These are phyloP conservation scores for Salvia miltiorrhiza DNA, from an alignment of 257 asterid genomes.

Conservation along the genomic window DNA sequence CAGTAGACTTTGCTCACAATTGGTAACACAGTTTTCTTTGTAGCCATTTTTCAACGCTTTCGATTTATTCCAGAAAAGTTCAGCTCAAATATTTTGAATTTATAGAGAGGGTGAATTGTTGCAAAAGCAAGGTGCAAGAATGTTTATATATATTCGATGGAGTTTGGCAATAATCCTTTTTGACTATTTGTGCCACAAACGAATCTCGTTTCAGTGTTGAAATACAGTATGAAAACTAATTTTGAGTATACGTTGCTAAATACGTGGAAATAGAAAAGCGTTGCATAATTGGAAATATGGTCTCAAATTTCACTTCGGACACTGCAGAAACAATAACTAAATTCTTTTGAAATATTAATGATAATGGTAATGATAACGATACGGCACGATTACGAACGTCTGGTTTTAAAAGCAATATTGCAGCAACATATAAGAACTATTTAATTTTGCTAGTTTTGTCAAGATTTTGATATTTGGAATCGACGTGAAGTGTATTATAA, in stretches of 20 bases:
- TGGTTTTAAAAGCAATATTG: neutral
- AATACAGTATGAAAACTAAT: neutral
- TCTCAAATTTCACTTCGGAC: neutral
- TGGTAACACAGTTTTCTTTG: conserved; percentile 31
- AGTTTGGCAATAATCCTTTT: conserved; percentile 22
- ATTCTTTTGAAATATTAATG: neutral
- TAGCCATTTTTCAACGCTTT: conserved; percentile 18
- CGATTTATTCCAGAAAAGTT: neutral
- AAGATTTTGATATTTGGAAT: neutral
- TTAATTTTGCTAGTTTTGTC: neutral
- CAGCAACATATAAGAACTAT: neutral
- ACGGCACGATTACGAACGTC: neutral
- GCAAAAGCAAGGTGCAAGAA: neutral
- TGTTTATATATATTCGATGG: neutral
- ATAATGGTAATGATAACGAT: neutral
- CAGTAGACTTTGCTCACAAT: conserved; percentile 72
- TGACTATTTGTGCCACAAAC: conserved; percentile 14
- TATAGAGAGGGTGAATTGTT: conserved; percentile 17
- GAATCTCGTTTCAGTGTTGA: conserved; percentile 10
- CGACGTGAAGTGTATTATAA: neutral
- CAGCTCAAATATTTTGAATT: conserved; percentile 12
- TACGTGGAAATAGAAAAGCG: neutral
- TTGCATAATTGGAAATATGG: neutral
- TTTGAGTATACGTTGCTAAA: neutral
- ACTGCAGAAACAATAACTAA: neutral